A percentile compares a stretch with the other conserved stretches of the same genome.
Evolutionary conservation across 2,329 filamentous ascomycete species (phyloP).

Genomic region (Aureobasidium sp.): DNA sequence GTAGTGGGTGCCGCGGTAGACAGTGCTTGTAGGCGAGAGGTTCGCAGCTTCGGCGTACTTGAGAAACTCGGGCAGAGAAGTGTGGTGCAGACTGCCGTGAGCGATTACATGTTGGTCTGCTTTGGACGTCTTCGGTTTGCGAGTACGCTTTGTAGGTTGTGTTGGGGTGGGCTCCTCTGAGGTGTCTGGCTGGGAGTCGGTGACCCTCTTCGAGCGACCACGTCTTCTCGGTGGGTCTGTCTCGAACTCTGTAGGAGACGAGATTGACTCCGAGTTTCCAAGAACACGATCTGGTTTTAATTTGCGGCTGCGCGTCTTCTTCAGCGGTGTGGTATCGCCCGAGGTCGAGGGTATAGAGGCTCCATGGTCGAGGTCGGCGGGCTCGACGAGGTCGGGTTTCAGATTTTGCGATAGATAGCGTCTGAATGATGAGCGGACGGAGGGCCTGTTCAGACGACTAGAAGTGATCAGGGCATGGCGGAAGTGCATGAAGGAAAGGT

Average conservation of each 20-base stretch:
- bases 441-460: neutral
- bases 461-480: conserved; percentile 5
- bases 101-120: conserved; percentile 4
- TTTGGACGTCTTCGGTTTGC: neutral
- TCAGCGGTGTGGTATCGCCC: neutral
- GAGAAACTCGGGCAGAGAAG: conserved; percentile 58
- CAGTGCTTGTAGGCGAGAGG: conserved; percentile 50
- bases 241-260: neutral
- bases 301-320: neutral
- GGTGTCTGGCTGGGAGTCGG: neutral
- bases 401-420: neutral
- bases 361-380: neutral
- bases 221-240: conserved; percentile 6
- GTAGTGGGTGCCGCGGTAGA: conserved; percentile 68
- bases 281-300: neutral
- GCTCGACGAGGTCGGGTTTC: neutral
- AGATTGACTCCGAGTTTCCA: neutral
- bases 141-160: neutral
- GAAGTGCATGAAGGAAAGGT: conserved; percentile 2
- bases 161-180: neutral
- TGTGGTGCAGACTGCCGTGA: conserved; percentile 44
- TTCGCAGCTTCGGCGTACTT: conserved; percentile 53
- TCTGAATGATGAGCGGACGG: neutral
- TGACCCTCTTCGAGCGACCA: conserved; percentile 13
- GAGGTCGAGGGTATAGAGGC: neutral